Percentiles rank a stretch among this genome's conserved stretches.
Evolutionary conservation across 2,329 filamentous ascomycete species (phyloP).

Genomic region (Aaosphaeria arxii): DNA sequence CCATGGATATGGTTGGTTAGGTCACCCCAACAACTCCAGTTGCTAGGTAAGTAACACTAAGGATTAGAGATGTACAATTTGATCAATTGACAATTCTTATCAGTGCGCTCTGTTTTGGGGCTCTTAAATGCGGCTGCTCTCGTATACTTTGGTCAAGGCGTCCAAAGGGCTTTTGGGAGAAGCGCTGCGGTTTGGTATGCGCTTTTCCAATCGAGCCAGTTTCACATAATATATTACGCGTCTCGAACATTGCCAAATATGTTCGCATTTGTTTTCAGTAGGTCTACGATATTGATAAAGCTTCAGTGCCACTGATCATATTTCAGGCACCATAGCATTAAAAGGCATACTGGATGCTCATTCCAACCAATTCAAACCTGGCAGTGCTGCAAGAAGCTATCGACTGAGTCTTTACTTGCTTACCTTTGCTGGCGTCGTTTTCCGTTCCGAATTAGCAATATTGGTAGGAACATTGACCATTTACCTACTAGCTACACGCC

Average conservation of each 20-base stretch:
- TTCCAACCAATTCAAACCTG: slow-evolving; percentile 31
- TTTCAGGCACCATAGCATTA: slow-evolving; percentile 63
- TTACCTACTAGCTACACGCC: slow-evolving; percentile 58
- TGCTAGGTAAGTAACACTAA: slow-evolving; percentile 46
- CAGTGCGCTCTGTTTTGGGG: slow-evolving; percentile 75
- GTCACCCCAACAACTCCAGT: slow-evolving; percentile 55
- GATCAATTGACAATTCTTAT: background rate
- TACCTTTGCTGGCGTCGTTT: slow-evolving; percentile 77
- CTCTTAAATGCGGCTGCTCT: slow-evolving; percentile 70
- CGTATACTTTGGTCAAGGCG: slow-evolving; percentile 60
- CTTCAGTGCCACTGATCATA: background rate
- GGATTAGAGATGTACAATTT: background rate
- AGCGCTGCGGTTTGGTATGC: slow-evolving; percentile 75
- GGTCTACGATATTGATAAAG: slow-evolving; percentile 31
- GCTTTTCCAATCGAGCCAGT: slow-evolving; percentile 76
- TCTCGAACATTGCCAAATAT: slow-evolving; percentile 92
- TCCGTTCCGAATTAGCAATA: slow-evolving; percentile 85
- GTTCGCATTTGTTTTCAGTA: slow-evolving; percentile 87
- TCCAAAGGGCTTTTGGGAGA: slow-evolving; percentile 67
- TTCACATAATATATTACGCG: slow-evolving; percentile 90
- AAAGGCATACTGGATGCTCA: slow-evolving; percentile 50
- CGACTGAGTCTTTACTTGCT: slow-evolving; percentile 70
- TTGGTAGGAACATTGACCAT: slow-evolving; percentile 68
- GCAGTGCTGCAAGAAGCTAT: slow-evolving; percentile 46
- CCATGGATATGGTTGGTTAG: slow-evolving; percentile 60